Conservation (phyloP, 768 basidiomycete species). For the Psilocybe tampanensis region DNA sequence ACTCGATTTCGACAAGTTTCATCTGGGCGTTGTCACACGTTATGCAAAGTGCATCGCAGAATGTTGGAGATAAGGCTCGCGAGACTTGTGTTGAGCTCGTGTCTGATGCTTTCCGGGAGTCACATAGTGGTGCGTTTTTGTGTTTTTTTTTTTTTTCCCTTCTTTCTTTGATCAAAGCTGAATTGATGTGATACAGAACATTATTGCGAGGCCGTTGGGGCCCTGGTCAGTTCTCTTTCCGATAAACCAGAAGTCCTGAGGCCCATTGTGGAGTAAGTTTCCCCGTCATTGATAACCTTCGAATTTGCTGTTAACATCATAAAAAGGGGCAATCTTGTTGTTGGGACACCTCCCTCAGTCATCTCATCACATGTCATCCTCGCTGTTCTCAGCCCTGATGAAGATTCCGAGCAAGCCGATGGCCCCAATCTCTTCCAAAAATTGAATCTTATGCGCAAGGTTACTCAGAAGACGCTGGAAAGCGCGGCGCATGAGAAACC, state of each 20-base stretch:
- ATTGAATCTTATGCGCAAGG: conserved; percentile 57
- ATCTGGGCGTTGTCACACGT: conserved; percentile 79
- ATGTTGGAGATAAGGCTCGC: conserved; percentile 76
- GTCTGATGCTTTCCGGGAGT: conserved; percentile 75
- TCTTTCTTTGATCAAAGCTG: conserved; percentile 6
- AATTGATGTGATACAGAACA: conserved; percentile 48
- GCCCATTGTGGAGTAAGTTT: conserved; percentile 66
- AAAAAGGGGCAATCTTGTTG: conserved; percentile 59
- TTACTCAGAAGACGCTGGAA: conserved; percentile 76
- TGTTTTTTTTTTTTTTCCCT: too few species aligned
- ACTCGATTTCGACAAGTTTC: conserved; percentile 75
- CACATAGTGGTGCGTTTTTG: conserved; percentile 57
- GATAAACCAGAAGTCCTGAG: conserved; percentile 63
- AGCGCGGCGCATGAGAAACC: conserved; percentile 71
- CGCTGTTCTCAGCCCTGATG: conserved; percentile 50
- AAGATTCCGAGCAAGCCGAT: conserved; percentile 39
- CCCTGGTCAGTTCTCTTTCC: conserved; percentile 65
- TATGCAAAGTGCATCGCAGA: conserved; percentile 64
- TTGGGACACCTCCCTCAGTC: conserved; percentile 68
- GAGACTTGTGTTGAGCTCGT: conserved; percentile 78
- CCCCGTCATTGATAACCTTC: background rate
- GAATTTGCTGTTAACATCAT: conserved; percentile 1
- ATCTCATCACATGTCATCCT: conserved; percentile 64
- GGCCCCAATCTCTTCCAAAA: conserved; percentile 65
- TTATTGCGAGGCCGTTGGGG: conserved; percentile 66